Base-by-base conservation (phyloP, 1,139 yeast species). In the Nakaseomyces nivariensis region DNA sequence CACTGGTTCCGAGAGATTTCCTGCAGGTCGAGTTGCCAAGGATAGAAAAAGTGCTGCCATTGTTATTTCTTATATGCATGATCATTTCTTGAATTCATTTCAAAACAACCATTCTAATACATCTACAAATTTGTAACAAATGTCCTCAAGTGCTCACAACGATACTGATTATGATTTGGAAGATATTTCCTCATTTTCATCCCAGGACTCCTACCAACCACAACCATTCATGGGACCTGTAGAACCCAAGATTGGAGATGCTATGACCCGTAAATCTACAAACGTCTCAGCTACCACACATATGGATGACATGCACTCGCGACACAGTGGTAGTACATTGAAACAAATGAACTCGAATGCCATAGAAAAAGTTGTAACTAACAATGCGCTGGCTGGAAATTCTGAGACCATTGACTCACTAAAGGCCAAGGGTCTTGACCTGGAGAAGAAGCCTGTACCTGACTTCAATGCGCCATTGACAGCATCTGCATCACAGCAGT, bases 401-500 rank as follows among this genome's bases (percentile, higher is more conserved):
- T 55, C 57, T 3, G 67, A 62, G 32, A 60, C 62, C 11, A 52
- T 57, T 9, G 64, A 63, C 37, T 54, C 66, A 1, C 45, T 64
- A 13, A 49, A 51, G 24, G 54, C 56, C 10, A 52, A 54, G n/a
- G 62, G 61, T 2, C 46, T 61, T 24, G 54, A 60, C 10, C 37
- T 52, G 4, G 51, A 54, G 10, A 45, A 53, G 11, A 56, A 55
- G 27, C 54, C 56, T 1, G 26, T 51, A 1, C 61, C 63, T 11
- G 68, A 64, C 52, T 48, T 57, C 24, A 60, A 59, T 38, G 56
- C 58, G 3, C 68, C 68, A 5, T 41, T 58, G 13, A 49, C 56
- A 2, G 43, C 49, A 4, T 45, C 48, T 3, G 49, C 45, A 2
- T 46, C 58, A 17, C 49, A 81, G 26, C 37, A 36, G 40, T 85